Evolutionary conservation across 139 green algal species (phyloP).

Genomic region (Picochlorum costavermella): DNA sequence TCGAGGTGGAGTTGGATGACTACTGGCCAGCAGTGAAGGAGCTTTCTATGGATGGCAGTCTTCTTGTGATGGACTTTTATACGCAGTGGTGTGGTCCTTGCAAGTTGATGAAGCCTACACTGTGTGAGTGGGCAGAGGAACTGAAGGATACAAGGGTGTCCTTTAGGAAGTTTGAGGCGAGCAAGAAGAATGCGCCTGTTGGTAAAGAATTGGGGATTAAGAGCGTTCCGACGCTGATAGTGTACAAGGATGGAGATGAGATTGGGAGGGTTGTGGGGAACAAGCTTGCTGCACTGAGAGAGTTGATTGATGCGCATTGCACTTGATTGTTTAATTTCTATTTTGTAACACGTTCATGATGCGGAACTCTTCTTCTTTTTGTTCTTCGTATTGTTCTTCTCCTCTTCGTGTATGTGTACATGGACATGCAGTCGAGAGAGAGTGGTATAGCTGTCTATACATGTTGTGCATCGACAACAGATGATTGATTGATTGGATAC

Average conservation of each 20-base stretch:
- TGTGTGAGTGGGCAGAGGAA: slow-evolving; percentile 46
- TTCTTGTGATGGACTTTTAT: slow-evolving; percentile 65
- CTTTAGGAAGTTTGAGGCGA: slow-evolving; percentile 75
- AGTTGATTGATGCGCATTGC: slow-evolving; percentile 52
- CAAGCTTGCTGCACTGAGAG: slow-evolving; percentile 58
- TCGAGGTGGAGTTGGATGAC: slow-evolving; percentile 21
- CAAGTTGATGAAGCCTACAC: slow-evolving; percentile 70
- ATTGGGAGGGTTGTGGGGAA: slow-evolving; percentile 59
- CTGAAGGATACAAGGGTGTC: slow-evolving; percentile 28
- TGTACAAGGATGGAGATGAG: slow-evolving; percentile 40
- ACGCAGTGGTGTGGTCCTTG: slow-evolving; percentile 66
- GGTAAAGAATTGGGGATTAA: slow-evolving; percentile 44
- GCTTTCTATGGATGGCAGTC: slow-evolving; percentile 21
- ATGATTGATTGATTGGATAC: no score
- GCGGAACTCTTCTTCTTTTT: no score
- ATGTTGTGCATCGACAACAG: no score
- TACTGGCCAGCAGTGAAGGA: slow-evolving; percentile 22
- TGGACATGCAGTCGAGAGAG: no score
- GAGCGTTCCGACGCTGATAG: slow-evolving; percentile 53
- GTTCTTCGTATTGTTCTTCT: no score
- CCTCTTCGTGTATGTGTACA: no score
- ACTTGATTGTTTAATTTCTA: no score
- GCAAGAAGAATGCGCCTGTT: slow-evolving; percentile 63
- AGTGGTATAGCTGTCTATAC: no score
- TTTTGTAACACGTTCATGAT: no score